Evolutionary conservation across 179 eudicot genomes (phyloP), one percentile per base, ranked within the genome.

Genomic region (Nepenthes alata): DNA sequence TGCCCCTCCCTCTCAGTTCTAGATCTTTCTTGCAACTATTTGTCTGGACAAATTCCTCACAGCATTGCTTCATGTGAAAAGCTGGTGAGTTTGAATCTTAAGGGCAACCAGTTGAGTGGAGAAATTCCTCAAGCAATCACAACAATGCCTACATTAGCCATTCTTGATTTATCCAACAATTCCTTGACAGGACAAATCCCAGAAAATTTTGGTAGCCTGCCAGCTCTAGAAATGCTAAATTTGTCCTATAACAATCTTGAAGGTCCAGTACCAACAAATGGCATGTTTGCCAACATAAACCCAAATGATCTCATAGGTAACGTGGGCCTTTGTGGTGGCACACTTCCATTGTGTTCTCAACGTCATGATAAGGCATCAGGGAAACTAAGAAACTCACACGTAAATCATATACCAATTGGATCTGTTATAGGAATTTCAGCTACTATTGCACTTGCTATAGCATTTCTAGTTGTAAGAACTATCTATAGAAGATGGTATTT

Each of bases 81-180:
- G 64, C 50, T 89, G 34, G 97, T 89, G 49, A 83, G 64, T 35
- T 65, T 89, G 68, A 85, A 80, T 59, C 84, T 89, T 37, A 55
- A 73, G 47, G 72, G 72, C 58, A 89, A 89, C 67, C 67, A 71
- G 6, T 73, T 89, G 38, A 68, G 72, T 0, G 91, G 97, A 14
- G 79, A 80, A 66, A 89, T 89, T 41, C 97, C 97, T 25, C 64
- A 34, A 51, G 39, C 82, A 11, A 37, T 89, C n/a, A 87, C 88
- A 15, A 71, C 76, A 39, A 83, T 89, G 93, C 81, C 91, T 2
- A 83, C 85, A 12, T 72, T 89, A 51, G 73, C 97, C 2, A 57
- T 81, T 61, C 89, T 89, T 55, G 97, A 89, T 67, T 60, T 89
- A 11, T 89, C 97, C 6, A 80, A 77, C 71, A 89, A 89, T 60